A percentile compares a stretch with the other conserved stretches of the same genome.
Evolutionary conservation across 1,284 basidiomycete genomes (phyloP).

Genomic region (Gomphus sp.): DNA sequence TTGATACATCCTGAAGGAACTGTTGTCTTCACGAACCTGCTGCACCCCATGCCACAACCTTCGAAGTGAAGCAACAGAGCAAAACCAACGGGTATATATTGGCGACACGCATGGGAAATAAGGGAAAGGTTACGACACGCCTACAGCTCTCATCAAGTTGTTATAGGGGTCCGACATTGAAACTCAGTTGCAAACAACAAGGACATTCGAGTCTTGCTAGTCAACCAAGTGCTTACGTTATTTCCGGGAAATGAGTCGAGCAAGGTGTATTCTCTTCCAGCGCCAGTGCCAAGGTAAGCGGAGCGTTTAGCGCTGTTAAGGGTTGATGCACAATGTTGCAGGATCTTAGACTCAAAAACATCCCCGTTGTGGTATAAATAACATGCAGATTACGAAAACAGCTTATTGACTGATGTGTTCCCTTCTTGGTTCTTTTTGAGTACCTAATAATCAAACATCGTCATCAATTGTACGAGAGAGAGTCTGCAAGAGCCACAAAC

Average conservation of each 20-base stretch:
- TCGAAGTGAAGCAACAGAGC: not conserved
- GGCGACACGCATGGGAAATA: slow-evolving; percentile 5
- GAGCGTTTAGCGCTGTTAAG: no score
- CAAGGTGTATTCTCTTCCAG: no score
- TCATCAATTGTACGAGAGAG: not conserved
- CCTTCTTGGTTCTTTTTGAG: slow-evolving; percentile 90
- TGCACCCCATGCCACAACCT: slow-evolving; percentile 30
- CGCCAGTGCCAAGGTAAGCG: no score
- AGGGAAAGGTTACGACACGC: no score
- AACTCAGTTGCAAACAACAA: not conserved
- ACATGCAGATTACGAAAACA: slow-evolving; percentile 56
- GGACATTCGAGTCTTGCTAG: not conserved
- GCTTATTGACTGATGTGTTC: slow-evolving; percentile 84
- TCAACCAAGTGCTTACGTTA: no score
- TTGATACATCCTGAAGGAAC: not conserved
- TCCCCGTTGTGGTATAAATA: not conserved
- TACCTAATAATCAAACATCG: slow-evolving; percentile 36
- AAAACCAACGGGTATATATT: not conserved
- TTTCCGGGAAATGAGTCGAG: no score
- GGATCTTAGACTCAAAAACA: no score
- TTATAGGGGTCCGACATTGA: not conserved
- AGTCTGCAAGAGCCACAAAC: slow-evolving; percentile 24
- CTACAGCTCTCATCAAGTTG: not conserved
- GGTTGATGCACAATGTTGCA: no score
- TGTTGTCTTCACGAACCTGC: slow-evolving; percentile 25